Conservation (phyloP, 2,329 filamentous ascomycete genomes). For the Ophiosphaerella herpotricha region DNA sequence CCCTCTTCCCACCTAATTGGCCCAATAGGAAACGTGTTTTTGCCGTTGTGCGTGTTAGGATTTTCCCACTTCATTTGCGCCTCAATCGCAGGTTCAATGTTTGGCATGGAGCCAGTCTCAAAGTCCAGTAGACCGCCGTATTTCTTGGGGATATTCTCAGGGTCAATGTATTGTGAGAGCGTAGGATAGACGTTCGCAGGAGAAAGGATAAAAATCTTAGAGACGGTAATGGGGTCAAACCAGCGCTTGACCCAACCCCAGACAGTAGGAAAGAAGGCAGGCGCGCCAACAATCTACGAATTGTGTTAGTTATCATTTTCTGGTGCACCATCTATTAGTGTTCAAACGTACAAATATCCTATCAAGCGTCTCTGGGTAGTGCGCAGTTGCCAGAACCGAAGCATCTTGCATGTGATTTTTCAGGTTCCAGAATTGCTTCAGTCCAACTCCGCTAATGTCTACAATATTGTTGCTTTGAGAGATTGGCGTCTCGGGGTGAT, state of each 20-base stretch:
- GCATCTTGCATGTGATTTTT: constrained; percentile 94
- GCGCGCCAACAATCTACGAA: constrained; percentile 78
- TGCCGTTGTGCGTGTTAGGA: constrained; percentile 35
- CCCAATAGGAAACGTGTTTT: constrained; percentile 52
- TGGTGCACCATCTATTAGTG: not conserved
- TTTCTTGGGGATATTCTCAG: constrained; percentile 80
- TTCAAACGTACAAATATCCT: constrained; percentile 66
- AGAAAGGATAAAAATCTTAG: constrained; percentile 91
- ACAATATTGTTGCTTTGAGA: constrained; percentile 94
- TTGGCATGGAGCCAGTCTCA: constrained; percentile 74
- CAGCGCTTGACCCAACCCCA: constrained; percentile 96
- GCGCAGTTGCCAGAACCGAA: constrained; percentile 82
- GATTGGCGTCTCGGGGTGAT: constrained; percentile 79
- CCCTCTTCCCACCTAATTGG: constrained; percentile 53
- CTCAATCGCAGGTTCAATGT: constrained; percentile 65
- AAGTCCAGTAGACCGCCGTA: constrained; percentile 90
- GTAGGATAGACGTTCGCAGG: constrained; percentile 74
- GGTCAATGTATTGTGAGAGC: constrained; percentile 79
- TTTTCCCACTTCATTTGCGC: constrained; percentile 49
- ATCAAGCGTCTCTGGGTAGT: constrained; percentile 94
- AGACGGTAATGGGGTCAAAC: constrained; percentile 83
- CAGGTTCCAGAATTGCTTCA: constrained; percentile 96
- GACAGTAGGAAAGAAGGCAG: constrained; percentile 87
- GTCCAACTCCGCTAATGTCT: constrained; percentile 82
- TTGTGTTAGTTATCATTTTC: constrained; percentile 6